Base-by-base conservation (phyloP, 1,284 basidiomycete genomes). In the Sphagnurus paluster region DNA sequence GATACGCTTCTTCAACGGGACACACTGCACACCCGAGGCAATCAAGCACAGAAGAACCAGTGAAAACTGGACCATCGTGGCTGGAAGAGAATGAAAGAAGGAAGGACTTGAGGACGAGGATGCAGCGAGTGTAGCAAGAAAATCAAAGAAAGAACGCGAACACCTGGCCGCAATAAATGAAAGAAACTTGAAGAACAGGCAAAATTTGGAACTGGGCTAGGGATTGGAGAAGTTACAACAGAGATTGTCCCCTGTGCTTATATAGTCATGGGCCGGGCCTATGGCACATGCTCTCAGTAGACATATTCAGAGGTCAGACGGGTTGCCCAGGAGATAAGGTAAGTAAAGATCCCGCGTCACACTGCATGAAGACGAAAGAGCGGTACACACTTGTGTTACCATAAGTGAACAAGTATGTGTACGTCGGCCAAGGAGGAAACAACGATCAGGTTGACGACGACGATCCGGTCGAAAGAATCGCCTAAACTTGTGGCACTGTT, bases 1-100 rank as follows among this genome's bases (percentile, higher is more conserved):
- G 50, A 72, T 72, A 9, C 70, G 67, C 56, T 69, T 72, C 34
- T 60, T 40, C 19, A 67, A 40, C 11, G 62, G 61, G 24, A 54
- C 60, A 14, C 47, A 52, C 25, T 55, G 45, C 19, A 42, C 49
- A 16, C 33, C 28, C 4, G 48, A 48, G 45, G 49, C 53, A 36
- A 57, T 42, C 35, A 59, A 52, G 38, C 42, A 39, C 21, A 57
- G 43, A 26, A 57, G 26, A 36, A 58, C 24, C 36, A 42, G 41
- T 16, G 51, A 50, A 13, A 53, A 45, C 25, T 46, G 52, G 46
- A 55, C 42, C 56, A 60, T 56, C 26, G 24, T 44, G 40, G 44
- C 29, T 21, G 26, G n/a, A 35, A 26, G 37, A 46, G 43, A 55
- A 32, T 24, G 39, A 48, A 29, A 30, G n/a, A n/a, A n/a, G 17